phyloP scores from a whole-genome alignment of 805 yeast species.

The Starmera quercuum region DNA sequence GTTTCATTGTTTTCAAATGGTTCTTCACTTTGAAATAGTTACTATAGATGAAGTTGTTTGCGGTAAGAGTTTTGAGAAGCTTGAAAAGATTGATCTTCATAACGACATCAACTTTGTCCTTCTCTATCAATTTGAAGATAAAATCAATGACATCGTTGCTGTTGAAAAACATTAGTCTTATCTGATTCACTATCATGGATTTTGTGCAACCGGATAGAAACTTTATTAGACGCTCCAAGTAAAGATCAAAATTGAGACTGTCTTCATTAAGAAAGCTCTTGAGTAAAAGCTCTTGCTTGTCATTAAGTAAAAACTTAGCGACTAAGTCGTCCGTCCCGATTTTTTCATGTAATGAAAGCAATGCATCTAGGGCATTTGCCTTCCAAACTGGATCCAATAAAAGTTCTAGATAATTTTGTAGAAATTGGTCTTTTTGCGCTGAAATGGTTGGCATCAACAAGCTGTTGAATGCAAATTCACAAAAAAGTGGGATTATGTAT shows the following conservation, averaged over 20 bases:
- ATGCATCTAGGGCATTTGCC: slow-evolving; percentile 39
- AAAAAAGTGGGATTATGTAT: slow-evolving; percentile 37
- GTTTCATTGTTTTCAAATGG: slow-evolving; percentile 3
- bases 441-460: slow-evolving; percentile 22
- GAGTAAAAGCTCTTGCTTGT: slow-evolving; percentile 25
- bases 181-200: slow-evolving; percentile 12
- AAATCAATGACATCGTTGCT: slow-evolving; percentile 6
- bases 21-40: slow-evolving; percentile 8
- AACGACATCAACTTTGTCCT: slow-evolving; percentile 7
- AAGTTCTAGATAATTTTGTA: slow-evolving; percentile 27
- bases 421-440: slow-evolving; percentile 17
- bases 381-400: slow-evolving; percentile 45
- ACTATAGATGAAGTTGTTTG: slow-evolving; percentile 6
- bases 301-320: slow-evolving; percentile 17
- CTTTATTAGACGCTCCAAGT: slow-evolving; percentile 32
- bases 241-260: slow-evolving; percentile 35
- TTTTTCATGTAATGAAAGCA: slow-evolving; percentile 27
- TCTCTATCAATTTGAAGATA: slow-evolving; percentile 7
- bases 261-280: slow-evolving; percentile 33
- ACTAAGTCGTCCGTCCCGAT: slow-evolving; percentile 23
- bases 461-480: slow-evolving; percentile 38
- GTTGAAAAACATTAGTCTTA: slow-evolving; percentile 13
- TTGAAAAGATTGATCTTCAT: slow-evolving; percentile 15
- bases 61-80: slow-evolving; percentile 10
- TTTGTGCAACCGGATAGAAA: slow-evolving; percentile 14